Base-by-base conservation (phyloP, 2,329 filamentous ascomycete genomes). In the Apiospora sp. region DNA sequence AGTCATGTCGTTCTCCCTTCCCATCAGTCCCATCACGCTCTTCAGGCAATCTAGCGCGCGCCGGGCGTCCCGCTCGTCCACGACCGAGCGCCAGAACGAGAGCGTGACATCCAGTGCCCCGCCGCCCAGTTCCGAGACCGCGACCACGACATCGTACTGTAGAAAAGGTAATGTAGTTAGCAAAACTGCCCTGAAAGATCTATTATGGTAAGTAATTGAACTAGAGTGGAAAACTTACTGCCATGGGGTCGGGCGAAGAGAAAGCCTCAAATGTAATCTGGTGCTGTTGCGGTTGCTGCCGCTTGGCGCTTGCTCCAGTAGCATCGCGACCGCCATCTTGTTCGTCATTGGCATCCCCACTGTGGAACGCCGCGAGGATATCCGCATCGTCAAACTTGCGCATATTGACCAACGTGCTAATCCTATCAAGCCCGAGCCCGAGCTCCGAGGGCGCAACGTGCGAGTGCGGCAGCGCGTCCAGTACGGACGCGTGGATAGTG, bases 111-210 rank as follows among this genome's bases (percentile, higher is more conserved):
- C 71, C 41, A 72, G 68, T 14, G 51, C 43, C n/a, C 68, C 68
- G 43, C 67, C 68, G 58, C 71, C 68, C 13, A 72, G 48, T n/a
- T 72, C 71, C 27, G 71, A 72, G 24, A 72, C 71, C 7, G 71
- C 71, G 24, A 72, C 67, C 43, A 72, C 71, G 30, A 72, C 51
- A 51, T 72, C 71, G 51, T 70, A 72, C 71, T 72, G 30, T 19
- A 67, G 27, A n/a, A 41, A 24, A 22, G 19, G 54, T 7, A 43
- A n/a, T n/a, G 10, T 16, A 27, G 2, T 37, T 6, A 34, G 30
- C 19, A 37, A 46, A 3, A 34, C 10, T 4, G 27, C 1, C n/a
- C n/a, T n/a, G n/a, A n/a, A n/a, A n/a, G n/a, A n/a, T n/a, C n/a
- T n/a, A n/a, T n/a, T n/a, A n/a, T n/a, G n/a, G n/a, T n/a, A n/a